Evolutionary conservation across 2,329 filamentous ascomycete genomes (phyloP), one percentile per base, ranked within the genome.

Genomic region (Parastagonospora nodorum): DNA sequence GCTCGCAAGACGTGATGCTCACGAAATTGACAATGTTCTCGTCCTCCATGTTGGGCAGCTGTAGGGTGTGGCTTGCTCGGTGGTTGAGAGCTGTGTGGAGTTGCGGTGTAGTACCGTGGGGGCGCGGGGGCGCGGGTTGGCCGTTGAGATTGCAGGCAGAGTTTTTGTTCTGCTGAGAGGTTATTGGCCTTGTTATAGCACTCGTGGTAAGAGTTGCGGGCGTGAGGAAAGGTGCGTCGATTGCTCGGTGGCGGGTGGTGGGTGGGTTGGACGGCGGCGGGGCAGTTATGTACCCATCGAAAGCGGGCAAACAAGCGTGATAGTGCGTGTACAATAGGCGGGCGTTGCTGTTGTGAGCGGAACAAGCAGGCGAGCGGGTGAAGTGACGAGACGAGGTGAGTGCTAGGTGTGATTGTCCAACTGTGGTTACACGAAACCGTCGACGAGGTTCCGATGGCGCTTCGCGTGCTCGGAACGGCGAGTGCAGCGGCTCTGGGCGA

Each of bases 11-110:
- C 33, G 94, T 97, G 72, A 99, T 89, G 75, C 83, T 81, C 66
- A 86, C 85, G 73, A 99, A 97, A 67, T 86, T 85, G 57, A 84
- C 83, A 62, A 97, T 84, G 54, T 79, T 75, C 60, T 88, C 86
- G 63, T 74, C 72, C 62, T 73, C 73, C 73, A 75, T 75, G 53
- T 27, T 56, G 61, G 46, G 38, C 30, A 31, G 27, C 16, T 49
- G 46, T 48, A 46, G 30, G 27, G 37, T 32, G 40, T 15, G 24
- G 29, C 46, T 27, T 27, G 35, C 40, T 15, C 11, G 15, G 19
- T 12, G 35, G 14, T n/a, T 14, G 29, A 8, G 30, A 33, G 9
- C 4, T 19, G 40, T 24, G 41, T 28, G 28, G 35, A 15, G 43
- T 11, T 33, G 35, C 19, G 29, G 31, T 42, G 42, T 33, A 41